These are phyloP conservation scores for Cerioporus squamosus DNA, from an alignment of 1,284 basidiomycete species.

Conservation along the genomic window DNA sequence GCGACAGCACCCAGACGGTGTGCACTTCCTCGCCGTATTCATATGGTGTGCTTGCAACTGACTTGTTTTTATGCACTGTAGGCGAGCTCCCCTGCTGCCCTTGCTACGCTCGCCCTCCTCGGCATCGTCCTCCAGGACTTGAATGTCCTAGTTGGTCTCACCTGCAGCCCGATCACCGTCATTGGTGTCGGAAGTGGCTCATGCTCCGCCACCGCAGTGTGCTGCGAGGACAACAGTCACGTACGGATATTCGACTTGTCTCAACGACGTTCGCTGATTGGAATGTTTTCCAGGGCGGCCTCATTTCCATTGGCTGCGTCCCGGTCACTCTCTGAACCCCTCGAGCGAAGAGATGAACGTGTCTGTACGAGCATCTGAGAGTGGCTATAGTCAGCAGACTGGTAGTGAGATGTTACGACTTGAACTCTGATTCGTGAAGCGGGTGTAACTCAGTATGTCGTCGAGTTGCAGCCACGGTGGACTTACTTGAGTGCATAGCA, in stretches of 20 bases:
- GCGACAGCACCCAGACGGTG: slow-evolving; percentile 21
- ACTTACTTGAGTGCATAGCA: too few relatives aligned
- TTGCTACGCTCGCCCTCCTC: slow-evolving; percentile 23
- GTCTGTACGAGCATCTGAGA: too few relatives aligned
- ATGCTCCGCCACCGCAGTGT: slow-evolving; percentile 14
- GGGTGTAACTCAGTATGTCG: not conserved
- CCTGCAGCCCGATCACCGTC: slow-evolving; percentile 33
- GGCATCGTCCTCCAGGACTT: slow-evolving; percentile 30
- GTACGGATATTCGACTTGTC: not conserved
- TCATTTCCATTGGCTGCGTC: slow-evolving; percentile 14
- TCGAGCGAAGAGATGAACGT: not conserved
- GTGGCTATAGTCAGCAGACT: too few relatives aligned
- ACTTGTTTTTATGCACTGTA: slow-evolving; percentile 6
- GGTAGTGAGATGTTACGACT: too few relatives aligned
- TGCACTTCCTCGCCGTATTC: slow-evolving; percentile 11
- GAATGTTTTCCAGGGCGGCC: not conserved
- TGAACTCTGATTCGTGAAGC: not conserved
- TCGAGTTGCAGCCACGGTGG: not conserved
- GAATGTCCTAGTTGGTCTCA: slow-evolving; percentile 30
- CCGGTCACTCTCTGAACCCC: slow-evolving; percentile 4
- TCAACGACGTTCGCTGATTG: not conserved
- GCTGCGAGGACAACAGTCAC: slow-evolving; percentile 11
- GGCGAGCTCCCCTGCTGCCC: slow-evolving; percentile 16
- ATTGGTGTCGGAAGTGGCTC: slow-evolving; percentile 26
- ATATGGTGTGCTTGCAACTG: not conserved